Base-by-base conservation (phyloP, 768 basidiomycete genomes). In the Nevesoporus exiguus region DNA sequence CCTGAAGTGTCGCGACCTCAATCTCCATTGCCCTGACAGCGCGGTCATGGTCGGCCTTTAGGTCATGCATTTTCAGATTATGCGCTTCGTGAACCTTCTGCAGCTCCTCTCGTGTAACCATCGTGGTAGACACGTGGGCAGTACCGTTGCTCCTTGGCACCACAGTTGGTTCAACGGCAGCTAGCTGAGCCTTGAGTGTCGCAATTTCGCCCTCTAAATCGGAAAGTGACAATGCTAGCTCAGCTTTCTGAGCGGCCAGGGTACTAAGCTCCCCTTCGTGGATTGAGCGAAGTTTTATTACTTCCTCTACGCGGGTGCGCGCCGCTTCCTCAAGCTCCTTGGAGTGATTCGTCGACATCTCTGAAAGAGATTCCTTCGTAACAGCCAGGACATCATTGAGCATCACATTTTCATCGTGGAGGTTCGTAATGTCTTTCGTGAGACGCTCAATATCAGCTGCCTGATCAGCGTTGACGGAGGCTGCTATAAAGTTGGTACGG, bases 61-160 rank as follows among this genome's bases (percentile, higher is more conserved):
- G 58, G 70, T 93, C 90, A 48, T 84, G 74, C 59, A 94, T 66
- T 74, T 87, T 93, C 57, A 86, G 75, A 66, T 88, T 89, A 68
- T 94, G 92, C 6, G 92, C 92, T 67, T 90, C 87, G 59, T 93
- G 88, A 64, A 90, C 71, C 63, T 77, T 80, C 66, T 84, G 82
- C 37, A 94, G 71, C 52, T 93, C 90, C 58, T 90, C 90, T 61
- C 83, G 85, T 33, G 88, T 81, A 8, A 90, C 82, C 22, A 67
- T 58, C 44, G 75, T 69, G 31, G 76, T 67, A 39, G 73, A 67
- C 19, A 67, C 62, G 39, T 71, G 66, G 21, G 69, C 63, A 1
- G 67, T 71, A 14, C 82, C 84, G 56, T 86, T 88, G 56, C 71
- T 79, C 70, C 80, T 84, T 4, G 83, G 78, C 3, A 80, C 66